phyloP scores from a whole-genome alignment of 1,284 basidiomycete species.

The Porodaedalea pini region DNA sequence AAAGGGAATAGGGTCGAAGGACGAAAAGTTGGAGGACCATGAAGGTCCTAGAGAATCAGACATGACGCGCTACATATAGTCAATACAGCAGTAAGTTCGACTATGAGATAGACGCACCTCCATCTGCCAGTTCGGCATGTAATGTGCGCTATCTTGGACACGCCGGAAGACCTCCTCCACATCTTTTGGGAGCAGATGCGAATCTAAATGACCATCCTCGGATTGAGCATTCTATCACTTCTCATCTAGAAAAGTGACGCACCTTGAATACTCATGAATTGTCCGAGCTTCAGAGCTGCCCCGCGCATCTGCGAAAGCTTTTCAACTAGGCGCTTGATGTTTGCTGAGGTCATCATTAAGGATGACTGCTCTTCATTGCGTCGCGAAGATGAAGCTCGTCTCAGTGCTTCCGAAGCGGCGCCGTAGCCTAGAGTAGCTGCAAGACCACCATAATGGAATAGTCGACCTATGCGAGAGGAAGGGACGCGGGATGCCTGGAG shows the following conservation, averaged over 20 bases:
- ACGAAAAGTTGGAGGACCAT: constrained; percentile 71
- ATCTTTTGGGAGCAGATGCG: constrained; percentile 84
- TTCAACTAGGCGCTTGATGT: constrained; percentile 85
- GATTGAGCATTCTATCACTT: not conserved
- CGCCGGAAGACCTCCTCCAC: constrained; percentile 86
- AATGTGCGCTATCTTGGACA: constrained; percentile 95
- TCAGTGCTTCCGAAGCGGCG: constrained; percentile 48
- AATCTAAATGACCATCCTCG: constrained; percentile 51
- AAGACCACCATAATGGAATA: constrained; percentile 90
- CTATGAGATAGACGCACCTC: constrained; percentile 51
- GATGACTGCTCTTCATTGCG: constrained; percentile 27
- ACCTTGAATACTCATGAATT: constrained; percentile 98
- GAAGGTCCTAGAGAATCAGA: constrained; percentile 66
- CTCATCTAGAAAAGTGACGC: constrained; percentile 11
- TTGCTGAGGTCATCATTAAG: constrained; percentile 84
- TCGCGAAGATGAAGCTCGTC: constrained; percentile 31
- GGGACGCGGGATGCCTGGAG: constrained; percentile 81
- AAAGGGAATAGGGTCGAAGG: constrained; percentile 86
- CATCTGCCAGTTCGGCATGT: constrained; percentile 99
- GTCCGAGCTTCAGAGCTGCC: constrained; percentile 94
- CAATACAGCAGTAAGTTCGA: not conserved
- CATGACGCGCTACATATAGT: constrained; percentile 68
- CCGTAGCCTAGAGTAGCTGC: constrained; percentile 72
- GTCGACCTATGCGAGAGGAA: constrained; percentile 78
- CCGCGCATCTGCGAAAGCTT: constrained; percentile 95